phyloP scores from a whole-genome alignment of 1,284 basidiomycete species.

The Malassezia sympodialis region DNA sequence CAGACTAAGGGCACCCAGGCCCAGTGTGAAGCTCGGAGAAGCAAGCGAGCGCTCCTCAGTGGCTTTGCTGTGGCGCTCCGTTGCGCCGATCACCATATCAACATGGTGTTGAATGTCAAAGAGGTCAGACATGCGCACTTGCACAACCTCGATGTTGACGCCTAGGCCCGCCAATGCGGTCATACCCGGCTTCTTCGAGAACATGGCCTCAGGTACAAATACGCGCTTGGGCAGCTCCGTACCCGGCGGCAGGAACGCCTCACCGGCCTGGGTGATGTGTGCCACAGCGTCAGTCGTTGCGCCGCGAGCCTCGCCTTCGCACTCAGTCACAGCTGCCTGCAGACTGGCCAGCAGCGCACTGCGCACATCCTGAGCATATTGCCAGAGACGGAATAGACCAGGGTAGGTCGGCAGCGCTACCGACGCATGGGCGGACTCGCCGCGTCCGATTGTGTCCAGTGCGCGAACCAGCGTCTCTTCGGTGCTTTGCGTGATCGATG shows the following conservation, averaged over 20 bases:
- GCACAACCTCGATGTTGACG: constrained; percentile 30
- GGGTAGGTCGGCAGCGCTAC: constrained; percentile 63
- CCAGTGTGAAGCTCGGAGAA: constrained; percentile 30
- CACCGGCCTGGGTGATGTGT: constrained; percentile 60
- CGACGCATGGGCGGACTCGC: constrained; percentile 53
- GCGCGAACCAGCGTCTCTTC: constrained; percentile 56
- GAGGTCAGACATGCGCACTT: constrained; percentile 59
- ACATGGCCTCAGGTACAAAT: constrained; percentile 96
- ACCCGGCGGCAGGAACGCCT: constrained; percentile 62
- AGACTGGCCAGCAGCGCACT: constrained; percentile 66
- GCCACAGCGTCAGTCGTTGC: constrained; percentile 64
- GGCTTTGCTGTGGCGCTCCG: constrained; percentile 51
- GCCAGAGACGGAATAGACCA: constrained; percentile 74
- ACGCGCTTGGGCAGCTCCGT: constrained; percentile 53
- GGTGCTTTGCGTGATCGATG: constrained; percentile 55
- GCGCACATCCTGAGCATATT: constrained; percentile 78
- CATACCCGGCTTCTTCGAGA: constrained; percentile 55
- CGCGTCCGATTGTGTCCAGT: constrained; percentile 66
- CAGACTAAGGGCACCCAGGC: constrained; percentile 70
- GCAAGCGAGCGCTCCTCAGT: constrained; percentile 32
- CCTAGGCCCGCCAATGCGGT: constrained; percentile 48
- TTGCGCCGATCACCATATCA: constrained; percentile 45
- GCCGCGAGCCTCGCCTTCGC: constrained; percentile 72
- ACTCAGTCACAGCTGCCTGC: constrained; percentile 67
- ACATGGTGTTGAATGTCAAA: constrained; percentile 68